phyloP scores from a whole-genome alignment of 208 protist species.

The Zelonia costaricensis region DNA sequence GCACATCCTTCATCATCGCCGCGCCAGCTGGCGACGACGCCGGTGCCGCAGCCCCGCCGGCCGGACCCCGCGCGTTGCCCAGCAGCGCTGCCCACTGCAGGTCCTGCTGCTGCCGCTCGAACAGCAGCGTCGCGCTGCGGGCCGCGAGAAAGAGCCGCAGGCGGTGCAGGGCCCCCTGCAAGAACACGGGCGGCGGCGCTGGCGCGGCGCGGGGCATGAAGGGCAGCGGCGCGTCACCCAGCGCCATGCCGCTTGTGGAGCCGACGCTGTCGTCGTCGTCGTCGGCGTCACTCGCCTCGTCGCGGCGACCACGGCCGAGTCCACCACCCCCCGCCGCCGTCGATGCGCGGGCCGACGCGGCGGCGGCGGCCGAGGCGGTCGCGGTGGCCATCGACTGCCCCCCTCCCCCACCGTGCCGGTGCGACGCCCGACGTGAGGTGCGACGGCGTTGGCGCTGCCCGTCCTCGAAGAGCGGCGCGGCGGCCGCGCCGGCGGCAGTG shows the following conservation, averaged over 20 bases:
- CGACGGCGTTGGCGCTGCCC: not conserved
- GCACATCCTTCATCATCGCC: not conserved
- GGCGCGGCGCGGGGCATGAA: not conserved
- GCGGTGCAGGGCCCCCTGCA: constrained; percentile 17
- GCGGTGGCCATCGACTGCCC: too few species aligned
- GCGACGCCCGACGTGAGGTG: not conserved
- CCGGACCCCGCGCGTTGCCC: not conserved
- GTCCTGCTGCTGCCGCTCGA: constrained; percentile 26
- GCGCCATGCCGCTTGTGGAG: not conserved
- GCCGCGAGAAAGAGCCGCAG: constrained; percentile 20
- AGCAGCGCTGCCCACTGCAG: constrained; percentile 21
- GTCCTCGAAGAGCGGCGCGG: not conserved
- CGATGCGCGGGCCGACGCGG: too few species aligned
- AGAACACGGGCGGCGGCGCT: constrained; percentile 7
- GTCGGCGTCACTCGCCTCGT: not conserved
- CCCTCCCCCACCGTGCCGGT: too few species aligned
- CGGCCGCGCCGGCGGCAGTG: not conserved
- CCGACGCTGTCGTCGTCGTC: not conserved
- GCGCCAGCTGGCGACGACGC: too few species aligned
- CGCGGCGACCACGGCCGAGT: too few species aligned
- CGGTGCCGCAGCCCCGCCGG: not conserved
- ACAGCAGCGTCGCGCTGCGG: constrained; percentile 24
- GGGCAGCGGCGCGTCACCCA: not conserved
- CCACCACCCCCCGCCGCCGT: too few species aligned
- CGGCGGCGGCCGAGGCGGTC: too few species aligned